Evolutionary conservation across 179 eudicot species (phyloP), one percentile per base, ranked within the genome.

Genomic region (Drosera spatulata): DNA sequence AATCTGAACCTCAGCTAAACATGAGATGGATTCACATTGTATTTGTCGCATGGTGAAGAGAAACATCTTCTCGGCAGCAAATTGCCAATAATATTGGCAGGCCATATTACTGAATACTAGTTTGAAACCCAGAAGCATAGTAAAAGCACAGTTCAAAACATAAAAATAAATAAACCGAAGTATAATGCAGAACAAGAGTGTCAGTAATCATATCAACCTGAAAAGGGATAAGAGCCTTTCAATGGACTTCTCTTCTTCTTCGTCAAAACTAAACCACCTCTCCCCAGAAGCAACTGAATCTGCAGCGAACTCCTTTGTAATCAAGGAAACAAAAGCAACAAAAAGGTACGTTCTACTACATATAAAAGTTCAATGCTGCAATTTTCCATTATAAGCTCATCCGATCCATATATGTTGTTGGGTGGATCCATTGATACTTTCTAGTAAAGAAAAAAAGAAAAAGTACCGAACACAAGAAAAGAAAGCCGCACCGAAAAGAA

Each of bases 401-500:
- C 8, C 6, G 8, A 43, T 1, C 45, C 33, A 22, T 22, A 2
- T 4, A 43, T 43, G 8, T 43, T 43, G 6, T 43, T 4, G 8
- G 45, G 45, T 49, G n/a, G 11, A 49, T 49, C 7, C 51, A 0
- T 12, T 49, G 11, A 7, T 49, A 7, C 51, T n/a, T 51, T 5
- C 7, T 51, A 14, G 22, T 14, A 3, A 1, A n/a, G 12, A 7
- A 22, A 42, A 42, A 50, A 15, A 22, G 40, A 58, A 11, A 41
- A 43, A 52, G 46, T 50, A 39, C 50, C 39, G 57, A 42, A 7
- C 55, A 37, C 39, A 50, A 15, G 4, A 7, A 13, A 52, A 53
- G 61, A 22, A 14, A 47, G 39, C 71, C 57, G 58, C 33, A 85
- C 99, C 95, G 81, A 89, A 97, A 61, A 74, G 73, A n/a, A 89